Evolutionary conservation across 345 rosid species (phyloP), one percentile per base, ranked within the genome.

Genomic region (Melaleuca quinquenervia): DNA sequence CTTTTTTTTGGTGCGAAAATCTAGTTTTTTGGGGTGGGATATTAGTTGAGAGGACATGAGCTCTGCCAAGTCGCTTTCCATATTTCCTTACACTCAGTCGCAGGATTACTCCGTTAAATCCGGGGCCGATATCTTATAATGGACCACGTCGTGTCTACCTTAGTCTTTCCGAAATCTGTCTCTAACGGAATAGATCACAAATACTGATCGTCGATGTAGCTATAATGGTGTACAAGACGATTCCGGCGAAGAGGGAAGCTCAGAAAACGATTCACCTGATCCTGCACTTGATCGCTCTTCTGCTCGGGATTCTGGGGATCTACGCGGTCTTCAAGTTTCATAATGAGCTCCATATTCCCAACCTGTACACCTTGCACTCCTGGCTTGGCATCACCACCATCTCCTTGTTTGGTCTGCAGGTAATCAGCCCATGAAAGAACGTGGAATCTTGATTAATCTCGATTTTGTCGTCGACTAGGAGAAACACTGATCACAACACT

Each of bases 361-460:
- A 91, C 41, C 55, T 92, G 89, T 64, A 60, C 27, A 86, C 91
- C 74, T 84, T 93, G 55, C 96, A 93, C 76, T 90, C 93, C 52
- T 93, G 95, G 95, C 85, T 94, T 0, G 96, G 95, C 85, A 89
- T 94, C 44, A 70, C 84, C 50, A 85, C 96, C 89, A 87, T 93
- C 92, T 90, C 88, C 90, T 83, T 93, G 7, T 88, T 84, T 80
- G 92, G 88, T 53, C 74, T 92, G 22, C 94, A 94, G 94, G 95
- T 89, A 86, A 83, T 18, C 21, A 6, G 9, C 45, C 18, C n/a
- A 3, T 1, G 26, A 54, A 54, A 54, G 11, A 9, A 22, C 26
- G 22, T 56, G 29, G 48, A 52, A 36, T 58, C 49, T 27, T 18
- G 26, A 51, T 76, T 27, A 49, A 44, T 14, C 32, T 55, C 11